Evolutionary conservation across 2,329 filamentous ascomycete species (phyloP), one percentile per base, ranked within the genome.

Genomic region (Cyclaneusma minus): DNA sequence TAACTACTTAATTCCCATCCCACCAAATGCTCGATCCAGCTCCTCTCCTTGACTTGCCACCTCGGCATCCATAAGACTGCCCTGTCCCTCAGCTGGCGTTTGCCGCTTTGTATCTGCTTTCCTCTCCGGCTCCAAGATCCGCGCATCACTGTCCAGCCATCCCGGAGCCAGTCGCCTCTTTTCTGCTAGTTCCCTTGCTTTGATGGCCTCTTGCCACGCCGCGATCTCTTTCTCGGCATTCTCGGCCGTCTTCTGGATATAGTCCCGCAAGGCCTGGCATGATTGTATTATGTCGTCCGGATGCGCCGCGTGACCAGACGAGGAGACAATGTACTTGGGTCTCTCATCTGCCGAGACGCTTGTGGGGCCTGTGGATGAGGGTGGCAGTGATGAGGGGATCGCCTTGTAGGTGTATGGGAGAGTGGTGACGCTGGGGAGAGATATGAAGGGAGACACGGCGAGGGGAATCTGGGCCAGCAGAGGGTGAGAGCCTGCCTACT

Each of bases 341-440:
- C 68, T 76, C n/a, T 53, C 42, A n/a, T 42, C 39, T 36, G 35
- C 44, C 30, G 40, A 41, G 37, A 58, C 48, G 31, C 42, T 50
- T 22, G 51, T 49, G 31, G 65, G 56, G 31, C 64, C 62, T 6
- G 71, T 66, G 17, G 70, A 63, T 2, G 80, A 79, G 2, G 71
- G 71, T 0, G 89, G 87, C 0, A 95, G 68, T 3, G 83, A 79
- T 1, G 83, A 87, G 0, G 87, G 82, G 46, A 95, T 76, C 7
- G 73, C 67, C 48, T 85, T 87, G 65, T 94, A 95, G 40, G 83
- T 92, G 59, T 95, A 95, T 13, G 89, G 87, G 6, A 98, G 70
- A 1, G 85, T 93, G 12, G 85, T 80, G 14, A 87, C 78, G 16
- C 81, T 77, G 7, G 89, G 89, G 16, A 98, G 75, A 33, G 77